Conservation (phyloP, 352 stramenopile genomes). For the Phytophthora meadii region DNA sequence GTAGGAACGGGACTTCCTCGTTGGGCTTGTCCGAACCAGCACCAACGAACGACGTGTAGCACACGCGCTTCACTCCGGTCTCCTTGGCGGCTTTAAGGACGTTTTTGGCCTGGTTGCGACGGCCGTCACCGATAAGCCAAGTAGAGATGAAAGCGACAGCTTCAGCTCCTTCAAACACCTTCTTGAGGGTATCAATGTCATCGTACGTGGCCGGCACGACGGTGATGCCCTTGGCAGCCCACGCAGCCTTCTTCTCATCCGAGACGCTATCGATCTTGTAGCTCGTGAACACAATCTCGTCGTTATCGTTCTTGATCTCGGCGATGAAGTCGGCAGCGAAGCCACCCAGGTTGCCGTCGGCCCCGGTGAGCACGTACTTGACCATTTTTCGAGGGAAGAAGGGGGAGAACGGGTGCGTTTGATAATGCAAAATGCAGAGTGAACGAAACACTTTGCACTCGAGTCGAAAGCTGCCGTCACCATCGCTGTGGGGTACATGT, state of each 20-base stretch:
- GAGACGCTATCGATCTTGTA: slow-evolving; percentile 33
- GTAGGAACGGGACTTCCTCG: slow-evolving; percentile 42
- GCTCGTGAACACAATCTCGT: slow-evolving; percentile 35
- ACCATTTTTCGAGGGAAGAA: slow-evolving; percentile 17
- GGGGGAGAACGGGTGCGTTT: slow-evolving; percentile 6
- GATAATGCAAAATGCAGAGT: slow-evolving; percentile 25
- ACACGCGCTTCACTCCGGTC: slow-evolving; percentile 35
- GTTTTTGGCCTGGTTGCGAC: slow-evolving; percentile 30
- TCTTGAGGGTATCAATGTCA: slow-evolving; percentile 31
- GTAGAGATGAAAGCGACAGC: slow-evolving; percentile 35
- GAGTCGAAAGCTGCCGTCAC: too few relatives aligned
- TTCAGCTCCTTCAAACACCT: slow-evolving; percentile 32
- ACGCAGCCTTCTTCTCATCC: slow-evolving; percentile 11
- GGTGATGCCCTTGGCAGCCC: slow-evolving; percentile 21
- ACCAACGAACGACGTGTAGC: slow-evolving; percentile 43
- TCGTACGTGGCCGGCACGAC: slow-evolving; percentile 30
- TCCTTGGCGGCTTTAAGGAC: slow-evolving; percentile 26
- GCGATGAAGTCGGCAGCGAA: slow-evolving; percentile 31
- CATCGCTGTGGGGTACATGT: too few relatives aligned
- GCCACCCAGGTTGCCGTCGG: slow-evolving; percentile 36
- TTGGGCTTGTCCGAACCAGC: slow-evolving; percentile 24
- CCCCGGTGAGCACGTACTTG: slow-evolving; percentile 39
- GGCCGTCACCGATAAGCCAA: slow-evolving; percentile 37
- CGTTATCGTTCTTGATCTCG: slow-evolving; percentile 27
- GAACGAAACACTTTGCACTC: background rate